A percentile compares a stretch with the other conserved stretches of the same genome.
Evolutionary conservation across 345 rosid genomes (phyloP).

Genomic region (Moricandia moricandioides): DNA sequence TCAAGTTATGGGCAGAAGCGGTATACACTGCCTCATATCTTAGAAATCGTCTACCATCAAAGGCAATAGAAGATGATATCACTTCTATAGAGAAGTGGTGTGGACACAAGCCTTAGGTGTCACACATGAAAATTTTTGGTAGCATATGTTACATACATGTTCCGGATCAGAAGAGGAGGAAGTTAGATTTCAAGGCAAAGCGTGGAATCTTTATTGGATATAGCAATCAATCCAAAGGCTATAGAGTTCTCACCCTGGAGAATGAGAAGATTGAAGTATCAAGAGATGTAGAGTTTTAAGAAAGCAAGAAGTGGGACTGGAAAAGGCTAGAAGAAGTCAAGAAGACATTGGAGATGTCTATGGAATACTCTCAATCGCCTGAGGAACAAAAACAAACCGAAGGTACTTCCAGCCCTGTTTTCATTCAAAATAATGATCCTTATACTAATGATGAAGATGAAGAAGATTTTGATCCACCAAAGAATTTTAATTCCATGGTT

Average conservation of each 20-base stretch:
- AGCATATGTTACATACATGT: no score
- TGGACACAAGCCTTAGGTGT: no score
- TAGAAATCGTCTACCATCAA: not conserved
- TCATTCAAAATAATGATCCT: no score
- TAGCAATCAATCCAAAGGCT: not conserved
- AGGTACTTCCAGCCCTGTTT: no score
- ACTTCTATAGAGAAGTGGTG: not conserved
- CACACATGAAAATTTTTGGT: no score
- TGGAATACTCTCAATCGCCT: no score
- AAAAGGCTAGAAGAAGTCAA: not conserved
- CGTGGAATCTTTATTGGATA: not conserved
- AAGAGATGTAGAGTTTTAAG: not conserved
- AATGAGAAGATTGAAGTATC: not conserved
- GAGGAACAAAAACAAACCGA: no score
- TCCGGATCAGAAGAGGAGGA: not conserved
- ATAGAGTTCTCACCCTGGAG: not conserved
- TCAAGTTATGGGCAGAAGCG: not conserved
- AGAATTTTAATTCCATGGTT: no score
- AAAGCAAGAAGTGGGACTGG: not conserved
- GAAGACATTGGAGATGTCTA: no score
- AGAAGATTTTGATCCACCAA: no score
- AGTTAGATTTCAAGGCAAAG: not conserved
- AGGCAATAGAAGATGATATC: not conserved
- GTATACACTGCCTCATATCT: not conserved
- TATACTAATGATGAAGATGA: no score